phyloP scores from a whole-genome alignment of 1,139 yeast species.

The Debaryomycetaceae sp. region DNA sequence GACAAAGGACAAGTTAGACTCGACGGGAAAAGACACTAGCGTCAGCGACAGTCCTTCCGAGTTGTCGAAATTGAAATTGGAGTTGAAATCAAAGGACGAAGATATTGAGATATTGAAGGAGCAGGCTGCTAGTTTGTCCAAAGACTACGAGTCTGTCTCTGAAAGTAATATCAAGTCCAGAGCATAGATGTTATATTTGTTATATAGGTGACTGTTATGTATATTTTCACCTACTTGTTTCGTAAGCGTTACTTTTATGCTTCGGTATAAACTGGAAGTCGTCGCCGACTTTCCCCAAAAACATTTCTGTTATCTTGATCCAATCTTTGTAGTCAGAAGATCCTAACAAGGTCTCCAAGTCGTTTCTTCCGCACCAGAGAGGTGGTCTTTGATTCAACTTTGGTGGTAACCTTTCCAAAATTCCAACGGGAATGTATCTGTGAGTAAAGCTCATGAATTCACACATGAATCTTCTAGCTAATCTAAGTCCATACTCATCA shows the following conservation, averaged over 20 bases:
- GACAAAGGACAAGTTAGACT: slow-evolving; percentile 61
- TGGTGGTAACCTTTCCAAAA: slow-evolving; percentile 84
- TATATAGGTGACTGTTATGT: neutral
- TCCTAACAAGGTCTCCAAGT: slow-evolving; percentile 84
- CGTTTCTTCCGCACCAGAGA: slow-evolving; percentile 91
- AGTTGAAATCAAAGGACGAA: slow-evolving; percentile 57
- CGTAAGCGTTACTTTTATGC: slow-evolving; percentile 86
- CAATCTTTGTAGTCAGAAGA: slow-evolving; percentile 86
- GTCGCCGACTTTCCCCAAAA: slow-evolving; percentile 79
- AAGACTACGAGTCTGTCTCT: slow-evolving; percentile 54
- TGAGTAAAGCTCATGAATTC: slow-evolving; percentile 94
- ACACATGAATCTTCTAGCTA: slow-evolving; percentile 86
- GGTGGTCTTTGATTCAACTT: slow-evolving; percentile 92
- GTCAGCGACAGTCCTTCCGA: slow-evolving; percentile 30
- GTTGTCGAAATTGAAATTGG: slow-evolving; percentile 46
- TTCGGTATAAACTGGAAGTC: slow-evolving; percentile 82
- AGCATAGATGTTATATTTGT: slow-evolving; percentile 1
- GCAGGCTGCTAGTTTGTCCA: slow-evolving; percentile 64
- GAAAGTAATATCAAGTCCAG: slow-evolving; percentile 5
- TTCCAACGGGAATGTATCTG: slow-evolving; percentile 91
- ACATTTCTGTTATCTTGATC: slow-evolving; percentile 96
- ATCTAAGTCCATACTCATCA: slow-evolving; percentile 88
- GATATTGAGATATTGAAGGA: slow-evolving; percentile 65
- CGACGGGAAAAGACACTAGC: slow-evolving; percentile 22
- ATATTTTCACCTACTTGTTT: slow-evolving; percentile 11